Percentiles rank a stretch among this genome's conserved stretches.
Evolutionary conservation across 805 yeast genomes (phyloP).

Genomic region (Candida schatavii): DNA sequence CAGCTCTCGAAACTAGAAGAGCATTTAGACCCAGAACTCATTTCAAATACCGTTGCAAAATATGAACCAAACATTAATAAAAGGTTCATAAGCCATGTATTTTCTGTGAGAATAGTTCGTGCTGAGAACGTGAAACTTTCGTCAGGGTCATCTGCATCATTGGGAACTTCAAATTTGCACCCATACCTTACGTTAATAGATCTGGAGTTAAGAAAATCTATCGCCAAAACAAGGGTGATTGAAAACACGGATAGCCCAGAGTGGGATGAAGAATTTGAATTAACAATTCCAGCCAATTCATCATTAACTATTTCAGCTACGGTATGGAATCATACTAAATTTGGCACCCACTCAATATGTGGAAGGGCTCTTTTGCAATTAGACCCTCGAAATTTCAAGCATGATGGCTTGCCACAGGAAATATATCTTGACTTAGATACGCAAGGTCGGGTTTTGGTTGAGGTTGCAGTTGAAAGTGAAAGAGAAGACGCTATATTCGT

Average conservation of each 20-base stretch:
- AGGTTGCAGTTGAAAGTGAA: conserved; percentile 76
- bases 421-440: conserved; percentile 57
- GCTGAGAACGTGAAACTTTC: conserved; percentile 60
- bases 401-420: conserved; percentile 67
- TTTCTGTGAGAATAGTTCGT: conserved; percentile 58
- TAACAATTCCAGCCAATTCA: conserved; percentile 36
- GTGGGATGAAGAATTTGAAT: conserved; percentile 87
- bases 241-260: conserved; percentile 63
- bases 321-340: conserved; percentile 63
- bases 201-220: conserved; percentile 47
- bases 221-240: conserved; percentile 69
- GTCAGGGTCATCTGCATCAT: conserved; percentile 15
- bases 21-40: conserved; percentile 54
- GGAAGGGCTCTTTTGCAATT: conserved; percentile 62
- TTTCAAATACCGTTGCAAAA: conserved; percentile 40
- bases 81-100: conserved; percentile 48
- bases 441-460: conserved; percentile 65
- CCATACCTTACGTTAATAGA: conserved; percentile 66
- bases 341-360: conserved; percentile 57
- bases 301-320: conserved; percentile 52
- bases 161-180: conserved; percentile 38
- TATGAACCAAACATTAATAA: conserved; percentile 30
- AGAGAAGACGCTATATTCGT: conserved; percentile 76
- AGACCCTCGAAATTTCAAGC: conserved; percentile 60
- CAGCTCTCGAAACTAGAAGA: conserved; percentile 54